Percentiles rank a stretch among this genome's conserved stretches.
Evolutionary conservation across 2,329 filamentous ascomycete genomes (phyloP).

Genomic region (Pleochaeta shiraiana): DNA sequence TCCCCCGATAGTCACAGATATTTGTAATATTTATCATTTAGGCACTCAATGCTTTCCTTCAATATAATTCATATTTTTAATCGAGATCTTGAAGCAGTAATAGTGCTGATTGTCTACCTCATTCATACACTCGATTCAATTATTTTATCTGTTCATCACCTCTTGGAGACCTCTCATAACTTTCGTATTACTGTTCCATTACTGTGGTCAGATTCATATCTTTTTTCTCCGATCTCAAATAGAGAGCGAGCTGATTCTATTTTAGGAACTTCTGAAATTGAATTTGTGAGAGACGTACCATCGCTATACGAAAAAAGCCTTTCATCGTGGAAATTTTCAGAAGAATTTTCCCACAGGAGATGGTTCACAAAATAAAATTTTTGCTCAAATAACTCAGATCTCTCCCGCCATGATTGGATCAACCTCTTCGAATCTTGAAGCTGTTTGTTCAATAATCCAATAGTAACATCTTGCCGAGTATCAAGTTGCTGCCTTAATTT

Average conservation of each 20-base stretch:
- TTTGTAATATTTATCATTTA: too few relatives aligned
- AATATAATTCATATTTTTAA: too few relatives aligned
- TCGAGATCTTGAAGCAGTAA: too few relatives aligned
- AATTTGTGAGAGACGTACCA: not conserved
- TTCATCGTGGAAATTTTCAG: not conserved
- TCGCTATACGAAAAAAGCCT: not conserved
- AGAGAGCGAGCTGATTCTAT: not conserved
- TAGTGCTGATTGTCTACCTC: too few relatives aligned
- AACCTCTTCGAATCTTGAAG: conserved; percentile 24
- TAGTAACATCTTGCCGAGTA: conserved; percentile 22
- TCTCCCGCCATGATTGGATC: conserved; percentile 27
- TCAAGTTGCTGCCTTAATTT: conserved; percentile 27
- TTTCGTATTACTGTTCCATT: not conserved
- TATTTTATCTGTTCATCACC: too few relatives aligned
- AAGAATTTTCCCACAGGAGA: not conserved
- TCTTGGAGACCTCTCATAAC: too few relatives aligned
- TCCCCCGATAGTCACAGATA: too few relatives aligned
- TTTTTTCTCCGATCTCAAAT: not conserved
- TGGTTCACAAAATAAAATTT: not conserved
- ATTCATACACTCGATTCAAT: too few relatives aligned
- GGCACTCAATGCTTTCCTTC: too few relatives aligned
- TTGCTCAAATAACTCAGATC: conserved; percentile 33
- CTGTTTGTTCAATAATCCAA: conserved; percentile 27
- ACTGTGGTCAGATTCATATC: not conserved
- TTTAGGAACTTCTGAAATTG: not conserved